These are phyloP conservation scores for Uronychia binucleata DNA, from an alignment of 73 alveolate genomes.

Conservation along the genomic window DNA sequence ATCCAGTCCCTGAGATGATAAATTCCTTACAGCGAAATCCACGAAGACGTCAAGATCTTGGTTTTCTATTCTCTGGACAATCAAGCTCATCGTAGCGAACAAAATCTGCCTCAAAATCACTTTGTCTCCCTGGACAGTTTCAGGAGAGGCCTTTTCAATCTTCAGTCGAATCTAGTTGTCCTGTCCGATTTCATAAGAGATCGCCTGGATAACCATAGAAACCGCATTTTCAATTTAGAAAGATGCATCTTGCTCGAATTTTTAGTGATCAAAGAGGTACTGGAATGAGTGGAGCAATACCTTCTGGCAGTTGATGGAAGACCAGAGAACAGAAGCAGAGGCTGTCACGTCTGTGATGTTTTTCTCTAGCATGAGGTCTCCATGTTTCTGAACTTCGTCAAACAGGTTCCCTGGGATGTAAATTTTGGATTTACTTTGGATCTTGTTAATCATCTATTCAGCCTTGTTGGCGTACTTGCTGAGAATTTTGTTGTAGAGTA, in stretches of 20 bases:
- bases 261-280: neutral
- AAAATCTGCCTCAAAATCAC: neutral
- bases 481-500: neutral
- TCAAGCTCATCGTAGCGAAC: neutral
- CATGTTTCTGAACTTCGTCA: neutral
- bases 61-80: neutral
- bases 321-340: neutral
- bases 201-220: neutral
- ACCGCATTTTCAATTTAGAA: neutral
- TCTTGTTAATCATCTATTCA: neutral
- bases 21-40: neutral
- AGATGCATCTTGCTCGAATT: neutral
- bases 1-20: neutral
- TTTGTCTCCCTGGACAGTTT: neutral
- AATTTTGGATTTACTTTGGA: neutral
- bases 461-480: neutral
- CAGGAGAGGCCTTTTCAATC: neutral
- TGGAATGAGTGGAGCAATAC: neutral
- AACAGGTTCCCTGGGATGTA: neutral
- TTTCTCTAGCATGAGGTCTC: neutral
- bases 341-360: neutral
- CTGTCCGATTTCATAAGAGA: neutral
- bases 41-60: neutral
- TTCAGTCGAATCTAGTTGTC: neutral
- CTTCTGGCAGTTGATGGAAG: neutral